Percentiles rank a stretch among this genome's conserved stretches.
Conservation (phyloP, 257 asterid genomes). For the Marsdenia floribunda region DNA sequence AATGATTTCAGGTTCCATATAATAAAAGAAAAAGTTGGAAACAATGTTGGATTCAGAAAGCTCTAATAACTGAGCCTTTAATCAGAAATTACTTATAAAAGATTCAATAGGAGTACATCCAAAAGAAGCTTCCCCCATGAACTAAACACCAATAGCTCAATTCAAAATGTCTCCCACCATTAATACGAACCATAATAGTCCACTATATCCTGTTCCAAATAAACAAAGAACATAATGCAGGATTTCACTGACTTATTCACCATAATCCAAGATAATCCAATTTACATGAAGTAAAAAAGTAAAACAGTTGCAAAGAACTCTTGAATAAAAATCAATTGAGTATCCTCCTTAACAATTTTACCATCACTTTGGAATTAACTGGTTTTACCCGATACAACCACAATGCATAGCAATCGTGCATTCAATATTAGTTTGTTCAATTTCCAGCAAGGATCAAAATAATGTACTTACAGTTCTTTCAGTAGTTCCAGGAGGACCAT, state of each 20-base stretch:
- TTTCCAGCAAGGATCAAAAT: not conserved
- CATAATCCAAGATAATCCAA: too few relatives aligned
- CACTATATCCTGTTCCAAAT: not conserved
- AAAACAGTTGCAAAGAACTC: not conserved
- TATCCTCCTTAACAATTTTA: not conserved
- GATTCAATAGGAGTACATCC: not conserved
- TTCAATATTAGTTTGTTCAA: not conserved
- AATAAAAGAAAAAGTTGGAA: not conserved
- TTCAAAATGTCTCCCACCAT: not conserved
- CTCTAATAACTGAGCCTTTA: conserved; percentile 4
- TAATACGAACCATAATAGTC: not conserved
- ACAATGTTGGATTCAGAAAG: not conserved
- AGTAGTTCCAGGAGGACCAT: conserved; percentile 60
- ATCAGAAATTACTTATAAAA: not conserved
- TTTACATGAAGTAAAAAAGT: not conserved
- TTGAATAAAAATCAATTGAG: not conserved
- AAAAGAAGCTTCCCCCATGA: not conserved
- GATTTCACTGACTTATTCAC: not conserved
- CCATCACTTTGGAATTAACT: not conserved
- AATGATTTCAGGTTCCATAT: not conserved
- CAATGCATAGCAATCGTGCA: not conserved
- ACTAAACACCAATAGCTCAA: not conserved
- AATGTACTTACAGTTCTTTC: conserved; percentile 67
- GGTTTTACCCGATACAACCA: not conserved
- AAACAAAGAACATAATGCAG: not conserved